Evolutionary conservation across 2,329 filamentous ascomycete genomes (phyloP).

Genomic region (Talaromyces verruculosus): DNA sequence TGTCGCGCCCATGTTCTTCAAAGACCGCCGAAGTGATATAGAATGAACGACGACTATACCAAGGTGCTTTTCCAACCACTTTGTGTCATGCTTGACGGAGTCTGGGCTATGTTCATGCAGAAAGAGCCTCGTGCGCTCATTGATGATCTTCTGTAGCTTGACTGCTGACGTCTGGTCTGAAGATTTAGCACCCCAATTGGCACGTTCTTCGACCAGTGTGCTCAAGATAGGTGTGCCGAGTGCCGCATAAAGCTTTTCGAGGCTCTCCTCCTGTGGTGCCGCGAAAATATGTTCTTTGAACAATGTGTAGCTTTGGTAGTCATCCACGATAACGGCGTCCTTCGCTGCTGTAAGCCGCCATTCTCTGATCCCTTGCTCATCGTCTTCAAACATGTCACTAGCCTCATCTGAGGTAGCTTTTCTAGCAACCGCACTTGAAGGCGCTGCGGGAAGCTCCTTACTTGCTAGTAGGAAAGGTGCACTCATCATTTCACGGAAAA

Average conservation of each 20-base stretch:
- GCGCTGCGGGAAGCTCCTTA: slow-evolving; percentile 61
- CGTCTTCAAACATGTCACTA: slow-evolving; percentile 57
- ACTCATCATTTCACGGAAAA: slow-evolving; percentile 73
- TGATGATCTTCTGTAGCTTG: slow-evolving; percentile 73
- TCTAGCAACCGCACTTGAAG: slow-evolving; percentile 24
- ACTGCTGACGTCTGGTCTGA: slow-evolving; percentile 68
- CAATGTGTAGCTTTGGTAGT: slow-evolving; percentile 82
- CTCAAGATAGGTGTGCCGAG: slow-evolving; percentile 78
- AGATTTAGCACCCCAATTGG: slow-evolving; percentile 66
- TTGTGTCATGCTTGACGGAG: slow-evolving; percentile 78
- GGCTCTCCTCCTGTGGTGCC: slow-evolving; percentile 81
- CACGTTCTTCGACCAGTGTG: slow-evolving; percentile 73
- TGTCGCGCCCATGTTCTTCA: slow-evolving; percentile 67
- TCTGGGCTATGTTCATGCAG: slow-evolving; percentile 78
- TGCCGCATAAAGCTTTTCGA: slow-evolving; percentile 81
- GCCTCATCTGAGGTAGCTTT: slow-evolving; percentile 28
- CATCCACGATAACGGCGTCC: slow-evolving; percentile 77
- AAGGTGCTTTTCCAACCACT: slow-evolving; percentile 87
- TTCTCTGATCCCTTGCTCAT: slow-evolving; percentile 67
- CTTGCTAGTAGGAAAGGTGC: slow-evolving; percentile 81
- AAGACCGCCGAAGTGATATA: slow-evolving; percentile 73
- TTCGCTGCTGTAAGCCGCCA: slow-evolving; percentile 73
- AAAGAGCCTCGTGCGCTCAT: slow-evolving; percentile 87
- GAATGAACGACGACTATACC: slow-evolving; percentile 74
- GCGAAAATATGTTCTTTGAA: slow-evolving; percentile 84